Percentiles rank a stretch among this genome's conserved stretches.
phyloP scores from a whole-genome alignment of 306 rosid genomes.

The Quercus dentata region DNA sequence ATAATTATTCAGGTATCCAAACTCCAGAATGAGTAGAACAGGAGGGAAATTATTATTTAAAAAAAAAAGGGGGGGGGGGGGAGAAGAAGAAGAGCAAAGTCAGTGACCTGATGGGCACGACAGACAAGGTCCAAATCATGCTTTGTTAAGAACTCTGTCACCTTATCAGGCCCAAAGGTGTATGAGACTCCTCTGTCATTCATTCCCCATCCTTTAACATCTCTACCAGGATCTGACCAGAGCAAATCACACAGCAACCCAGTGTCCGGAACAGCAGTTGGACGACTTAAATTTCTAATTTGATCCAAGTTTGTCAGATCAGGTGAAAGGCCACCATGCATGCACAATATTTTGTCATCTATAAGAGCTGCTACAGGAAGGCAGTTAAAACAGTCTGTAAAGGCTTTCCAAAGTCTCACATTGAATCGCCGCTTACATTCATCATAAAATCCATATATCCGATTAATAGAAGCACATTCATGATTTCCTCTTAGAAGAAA shows the following conservation, averaged over 20 bases:
- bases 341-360: conserved; percentile 88
- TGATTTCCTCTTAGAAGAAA: conserved; percentile 93
- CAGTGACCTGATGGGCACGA: conserved; percentile 87
- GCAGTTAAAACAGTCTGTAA: conserved; percentile 79
- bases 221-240: conserved; percentile 92
- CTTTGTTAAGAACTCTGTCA: conserved; percentile 63
- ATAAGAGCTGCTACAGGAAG: conserved; percentile 94
- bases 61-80: not conserved
- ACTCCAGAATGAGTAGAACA: conserved; percentile 7
- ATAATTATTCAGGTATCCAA: conserved; percentile 23
- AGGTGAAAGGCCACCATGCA: conserved; percentile 99
- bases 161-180: conserved; percentile 92
- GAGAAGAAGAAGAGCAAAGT: not conserved
- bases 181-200: conserved; percentile 93
- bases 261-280: conserved; percentile 74
- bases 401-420: conserved; percentile 94
- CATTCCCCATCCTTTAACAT: conserved; percentile 96
- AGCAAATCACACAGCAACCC: conserved; percentile 96
- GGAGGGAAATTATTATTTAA: not conserved
- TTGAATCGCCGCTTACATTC: conserved; percentile 94
- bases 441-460: conserved; percentile 90
- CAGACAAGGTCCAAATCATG: conserved; percentile 93
- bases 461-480: conserved; percentile 87
- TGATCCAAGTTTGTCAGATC: conserved; percentile 74
- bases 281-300: conserved; percentile 71